A percentile compares a stretch with the other conserved stretches of the same genome.
These are phyloP conservation scores for Populus deltoides DNA, from an alignment of 345 rosid species.

Conservation along the genomic window DNA sequence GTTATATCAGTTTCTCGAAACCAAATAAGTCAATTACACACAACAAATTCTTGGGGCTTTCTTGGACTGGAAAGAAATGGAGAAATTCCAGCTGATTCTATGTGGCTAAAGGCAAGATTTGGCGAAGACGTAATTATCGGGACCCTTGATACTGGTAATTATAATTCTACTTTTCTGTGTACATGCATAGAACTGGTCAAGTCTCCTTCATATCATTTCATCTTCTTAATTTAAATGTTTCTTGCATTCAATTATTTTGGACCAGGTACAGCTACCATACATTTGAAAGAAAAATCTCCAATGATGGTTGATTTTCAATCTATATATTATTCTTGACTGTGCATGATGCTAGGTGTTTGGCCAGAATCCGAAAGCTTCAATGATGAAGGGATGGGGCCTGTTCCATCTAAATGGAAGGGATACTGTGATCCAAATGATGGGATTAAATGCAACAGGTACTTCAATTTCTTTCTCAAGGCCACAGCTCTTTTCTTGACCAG, in stretches of 20 bases:
- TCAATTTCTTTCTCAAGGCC: background rate
- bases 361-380: constrained; percentile 24
- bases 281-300: background rate
- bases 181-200: too few species aligned
- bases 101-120: constrained; percentile 18
- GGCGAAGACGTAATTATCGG: constrained; percentile 27
- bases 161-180: too few species aligned
- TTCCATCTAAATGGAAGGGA: constrained; percentile 33
- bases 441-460: constrained; percentile 20
- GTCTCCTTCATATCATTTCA: too few species aligned
- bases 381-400: constrained; percentile 18
- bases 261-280: background rate
- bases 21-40: constrained; percentile 16
- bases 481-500: background rate
- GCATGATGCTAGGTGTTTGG: constrained; percentile 16
- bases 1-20: constrained; percentile 21
- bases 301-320: background rate
- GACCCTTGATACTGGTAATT: constrained; percentile 24
- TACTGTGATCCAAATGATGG: constrained; percentile 6
- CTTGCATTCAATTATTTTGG: too few species aligned
- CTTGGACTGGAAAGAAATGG: constrained; percentile 23
- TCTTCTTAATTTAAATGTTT: too few species aligned
- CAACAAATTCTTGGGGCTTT: constrained; percentile 33
- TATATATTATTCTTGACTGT: too few species aligned
- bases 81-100: background rate